Percentiles rank a stretch among this genome's conserved stretches.
These are phyloP conservation scores for Trichophyton verrucosum DNA, from an alignment of 2,329 filamentous ascomycete species.

Conservation along the genomic window DNA sequence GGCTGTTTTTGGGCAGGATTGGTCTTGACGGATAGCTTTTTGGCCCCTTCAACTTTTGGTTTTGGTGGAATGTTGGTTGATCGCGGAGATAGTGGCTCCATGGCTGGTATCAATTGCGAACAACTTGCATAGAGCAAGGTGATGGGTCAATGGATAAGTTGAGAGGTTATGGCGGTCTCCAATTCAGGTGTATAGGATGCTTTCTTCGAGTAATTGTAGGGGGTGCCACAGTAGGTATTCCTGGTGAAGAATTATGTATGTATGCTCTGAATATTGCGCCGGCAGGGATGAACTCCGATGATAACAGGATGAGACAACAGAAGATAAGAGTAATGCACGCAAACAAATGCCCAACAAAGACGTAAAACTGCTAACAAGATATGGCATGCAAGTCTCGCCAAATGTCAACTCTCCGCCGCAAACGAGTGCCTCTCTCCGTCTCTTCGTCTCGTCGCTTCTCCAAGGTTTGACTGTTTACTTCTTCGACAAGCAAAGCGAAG, in stretches of 20 bases:
- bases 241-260: neutral
- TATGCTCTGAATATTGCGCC: neutral
- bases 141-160: neutral
- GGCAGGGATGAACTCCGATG: neutral
- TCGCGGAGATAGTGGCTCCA: constrained; percentile 36
- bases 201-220: neutral
- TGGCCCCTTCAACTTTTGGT: constrained; percentile 27
- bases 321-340: neutral
- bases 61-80: constrained; percentile 37
- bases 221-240: neutral
- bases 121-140: neutral
- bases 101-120: neutral
- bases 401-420: neutral
- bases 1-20: constrained; percentile 22
- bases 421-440: neutral
- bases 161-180: neutral
- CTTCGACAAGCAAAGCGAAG: neutral
- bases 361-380: neutral
- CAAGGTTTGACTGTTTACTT: neutral
- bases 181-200: neutral
- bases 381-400: neutral
- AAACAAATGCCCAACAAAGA: neutral
- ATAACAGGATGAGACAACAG: neutral
- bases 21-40: constrained; percentile 21
- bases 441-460: neutral